These are phyloP conservation scores for Circinella minor DNA, from an alignment of 371 early-diverging fungal genomes.

Conservation along the genomic window DNA sequence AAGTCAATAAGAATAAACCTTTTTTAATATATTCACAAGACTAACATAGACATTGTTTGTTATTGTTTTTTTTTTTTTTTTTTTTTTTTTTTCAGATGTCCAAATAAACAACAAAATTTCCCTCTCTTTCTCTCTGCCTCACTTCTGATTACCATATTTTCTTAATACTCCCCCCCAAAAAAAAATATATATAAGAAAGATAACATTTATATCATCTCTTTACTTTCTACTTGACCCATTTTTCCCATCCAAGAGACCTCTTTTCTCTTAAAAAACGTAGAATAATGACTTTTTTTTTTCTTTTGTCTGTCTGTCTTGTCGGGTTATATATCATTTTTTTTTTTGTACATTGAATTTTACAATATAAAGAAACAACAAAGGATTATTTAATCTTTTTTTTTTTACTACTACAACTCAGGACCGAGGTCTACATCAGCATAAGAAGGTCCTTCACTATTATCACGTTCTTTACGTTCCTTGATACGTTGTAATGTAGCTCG, in stretches of 20 bases:
- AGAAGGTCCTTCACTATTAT: neutral
- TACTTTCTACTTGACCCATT: neutral
- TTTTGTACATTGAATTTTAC: slow-evolving; percentile 3
- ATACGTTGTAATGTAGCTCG: slow-evolving; percentile 62
- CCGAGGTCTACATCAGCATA: slow-evolving; percentile 11
- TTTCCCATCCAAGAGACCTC: too few species aligned
- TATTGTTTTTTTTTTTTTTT: too few species aligned
- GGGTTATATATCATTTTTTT: slow-evolving; percentile 1
- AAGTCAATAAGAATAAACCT: slow-evolving; percentile 8
- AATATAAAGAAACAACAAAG: slow-evolving; percentile 14
- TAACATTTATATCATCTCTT: neutral
- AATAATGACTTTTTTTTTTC: neutral
- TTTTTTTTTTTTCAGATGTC: slow-evolving; percentile 12
- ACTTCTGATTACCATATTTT: too few species aligned
- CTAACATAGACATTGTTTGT: neutral
- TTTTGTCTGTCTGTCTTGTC: neutral
- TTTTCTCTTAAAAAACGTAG: neutral
- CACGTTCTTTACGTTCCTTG: slow-evolving; percentile 26
- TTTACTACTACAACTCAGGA: neutral
- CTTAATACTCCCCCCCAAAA: too few species aligned
- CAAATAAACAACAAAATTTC: slow-evolving; percentile 5
- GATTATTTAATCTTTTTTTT: neutral
- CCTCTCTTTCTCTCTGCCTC: too few species aligned
- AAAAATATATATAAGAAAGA: too few species aligned
- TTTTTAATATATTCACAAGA: neutral